Evolutionary conservation across 176 grass and related monocot species (phyloP), one percentile per base, ranked within the genome.

Genomic region (Eremochloa ophiuroides): DNA sequence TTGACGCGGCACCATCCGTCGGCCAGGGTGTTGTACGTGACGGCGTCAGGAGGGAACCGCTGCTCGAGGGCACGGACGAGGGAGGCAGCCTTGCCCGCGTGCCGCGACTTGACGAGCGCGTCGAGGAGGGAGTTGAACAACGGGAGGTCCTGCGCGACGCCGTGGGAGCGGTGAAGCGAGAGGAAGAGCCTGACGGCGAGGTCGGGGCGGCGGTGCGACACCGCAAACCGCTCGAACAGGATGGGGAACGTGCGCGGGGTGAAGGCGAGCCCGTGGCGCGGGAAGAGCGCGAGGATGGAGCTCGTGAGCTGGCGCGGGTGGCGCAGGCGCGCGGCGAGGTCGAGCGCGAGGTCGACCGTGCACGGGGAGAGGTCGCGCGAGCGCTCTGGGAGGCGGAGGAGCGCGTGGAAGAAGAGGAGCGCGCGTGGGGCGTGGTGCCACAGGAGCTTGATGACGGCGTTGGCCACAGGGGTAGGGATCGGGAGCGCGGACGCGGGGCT

Each of bases 1-100:
- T 98, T 98, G 77, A 85, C 51, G 66, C 79, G 84, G 88, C 96
- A 98, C 91, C 93, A 98, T 20, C 96, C 96, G 17, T 95, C 91
- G 8, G 93, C 93, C 46, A 98, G 88, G 20, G 68, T 95, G 88
- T 95, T 98, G 58, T 91, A 98, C 1, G 90, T 95, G 38, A 91
- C 87, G 16, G 72, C 91, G 66, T 98, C 93, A 20, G 96, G 86
- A 0, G 67, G 79, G 51, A 95, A 99, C n/a, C 91, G 88, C 10
- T 4, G 40, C 69, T 71, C 83, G 23, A 99, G 87, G 59, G 91
- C 80, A 64, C 83, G 80, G 39, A 88, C 79, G 71, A 99, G 93
- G 31, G 96, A 95, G 71, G 89, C 71, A 20, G 96, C 96, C 83
- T 99, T 95, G 27, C 75, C 63, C 28, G 88, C 91, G 14, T 91